These are phyloP conservation scores for Nymphaea colorata DNA, from an alignment of 164 flowering plant species.

Conservation along the genomic window DNA sequence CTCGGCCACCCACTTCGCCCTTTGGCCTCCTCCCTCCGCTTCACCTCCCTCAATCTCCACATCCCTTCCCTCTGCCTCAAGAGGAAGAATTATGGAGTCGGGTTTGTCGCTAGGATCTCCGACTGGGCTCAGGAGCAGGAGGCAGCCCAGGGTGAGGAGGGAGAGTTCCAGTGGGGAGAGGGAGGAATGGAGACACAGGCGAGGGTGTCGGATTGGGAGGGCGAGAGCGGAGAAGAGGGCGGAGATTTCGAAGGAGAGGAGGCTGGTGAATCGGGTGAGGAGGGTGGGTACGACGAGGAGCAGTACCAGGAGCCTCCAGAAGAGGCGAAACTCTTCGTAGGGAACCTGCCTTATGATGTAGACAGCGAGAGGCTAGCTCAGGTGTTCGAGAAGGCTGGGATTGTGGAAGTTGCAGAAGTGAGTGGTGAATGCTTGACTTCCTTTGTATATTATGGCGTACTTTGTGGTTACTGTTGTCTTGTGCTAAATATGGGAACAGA, in stretches of 20 bases:
- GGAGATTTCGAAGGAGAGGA: slow-evolving; percentile 6
- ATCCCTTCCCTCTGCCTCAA: slow-evolving; percentile 17
- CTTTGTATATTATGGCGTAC: not conserved
- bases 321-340: slow-evolving; percentile 79
- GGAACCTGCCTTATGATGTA: slow-evolving; percentile 80
- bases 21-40: slow-evolving; percentile 18
- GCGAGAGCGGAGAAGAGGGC: slow-evolving; percentile 8
- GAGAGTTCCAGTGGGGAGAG: slow-evolving; percentile 11
- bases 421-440: not conserved
- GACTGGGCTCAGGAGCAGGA: slow-evolving; percentile 53
- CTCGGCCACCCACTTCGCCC: slow-evolving; percentile 3
- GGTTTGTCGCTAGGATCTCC: slow-evolving; percentile 35
- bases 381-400: slow-evolving; percentile 69
- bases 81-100: slow-evolving; percentile 3
- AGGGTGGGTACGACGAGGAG: slow-evolving; percentile 9
- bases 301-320: slow-evolving; percentile 41
- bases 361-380: slow-evolving; percentile 61
- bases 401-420: slow-evolving; percentile 79
- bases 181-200: slow-evolving; percentile 13
- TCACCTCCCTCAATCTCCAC: slow-evolving; percentile 13
- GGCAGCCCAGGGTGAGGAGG: slow-evolving; percentile 17
- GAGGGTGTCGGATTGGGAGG: slow-evolving; percentile 11
- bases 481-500: too few species aligned
- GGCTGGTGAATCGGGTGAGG: slow-evolving; percentile 9
- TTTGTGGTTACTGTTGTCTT: not conserved